These are phyloP conservation scores for Aphanocladium album DNA, from an alignment of 2,329 filamentous ascomycete species.

Conservation along the genomic window DNA sequence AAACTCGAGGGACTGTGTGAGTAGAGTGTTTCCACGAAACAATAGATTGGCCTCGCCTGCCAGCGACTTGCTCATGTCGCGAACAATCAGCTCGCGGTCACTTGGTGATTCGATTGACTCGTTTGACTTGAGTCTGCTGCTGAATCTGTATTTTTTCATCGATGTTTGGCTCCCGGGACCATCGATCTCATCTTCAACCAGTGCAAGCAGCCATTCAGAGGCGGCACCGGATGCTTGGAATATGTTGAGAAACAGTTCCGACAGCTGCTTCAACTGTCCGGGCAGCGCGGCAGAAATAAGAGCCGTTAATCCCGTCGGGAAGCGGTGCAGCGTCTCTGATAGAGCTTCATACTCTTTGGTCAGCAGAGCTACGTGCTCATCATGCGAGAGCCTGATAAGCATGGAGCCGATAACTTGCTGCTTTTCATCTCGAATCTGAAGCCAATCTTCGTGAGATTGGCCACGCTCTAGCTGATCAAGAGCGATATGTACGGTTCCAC, in stretches of 20 bases:
- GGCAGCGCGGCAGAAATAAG: conserved; percentile 78
- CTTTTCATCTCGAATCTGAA: conserved; percentile 71
- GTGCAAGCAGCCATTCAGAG: conserved; percentile 82
- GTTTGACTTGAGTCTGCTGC: conserved; percentile 63
- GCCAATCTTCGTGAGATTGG: conserved; percentile 83
- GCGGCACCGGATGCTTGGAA: conserved; percentile 87
- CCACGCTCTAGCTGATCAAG: conserved; percentile 73
- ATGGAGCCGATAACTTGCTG: conserved; percentile 77
- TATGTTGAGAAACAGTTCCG: conserved; percentile 86
- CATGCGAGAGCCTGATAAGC: conserved; percentile 74
- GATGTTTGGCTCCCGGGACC: conserved; percentile 79
- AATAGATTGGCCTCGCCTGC: conserved; percentile 88
- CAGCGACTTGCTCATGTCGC: conserved; percentile 73
- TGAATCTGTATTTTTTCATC: conserved; percentile 68
- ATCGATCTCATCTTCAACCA: conserved; percentile 97
- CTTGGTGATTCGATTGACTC: conserved; percentile 59
- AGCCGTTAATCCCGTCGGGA: conserved; percentile 75
- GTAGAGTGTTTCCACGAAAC: conserved; percentile 88
- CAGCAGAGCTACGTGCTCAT: conserved; percentile 86
- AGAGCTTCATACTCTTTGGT: conserved; percentile 79
- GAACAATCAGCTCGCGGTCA: conserved; percentile 66
- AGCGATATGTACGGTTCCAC: conserved; percentile 74
- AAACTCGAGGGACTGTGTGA: conserved; percentile 89
- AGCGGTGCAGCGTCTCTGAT: conserved; percentile 77
- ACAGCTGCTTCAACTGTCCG: conserved; percentile 70